Base-by-base conservation (phyloP, 1,284 basidiomycete genomes). In the Boletus mariae region DNA sequence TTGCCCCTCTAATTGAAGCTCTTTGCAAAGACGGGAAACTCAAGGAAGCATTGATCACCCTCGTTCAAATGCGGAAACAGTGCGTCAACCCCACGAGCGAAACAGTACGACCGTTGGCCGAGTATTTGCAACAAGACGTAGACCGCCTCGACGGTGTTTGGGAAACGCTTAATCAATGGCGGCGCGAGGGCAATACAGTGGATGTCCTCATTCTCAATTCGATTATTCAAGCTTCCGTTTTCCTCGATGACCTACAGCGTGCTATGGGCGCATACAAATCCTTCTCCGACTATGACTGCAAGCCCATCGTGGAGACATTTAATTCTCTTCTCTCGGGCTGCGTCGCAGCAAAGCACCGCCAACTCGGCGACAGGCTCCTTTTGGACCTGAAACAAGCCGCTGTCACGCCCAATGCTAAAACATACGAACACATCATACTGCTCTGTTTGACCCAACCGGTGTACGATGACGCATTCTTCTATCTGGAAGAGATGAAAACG, bases 381-480 rank as follows among this genome's bases (percentile, higher is more conserved):
- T 62, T 69, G 9, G 83, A 89, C 48, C 78, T 91, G 75, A 83
- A 82, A 63, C 73, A 75, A 20, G 73, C 74, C 7, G 71, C 70
- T 31, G 62, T 91, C 54, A 69, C 73, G 45, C 83, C 85, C 11
- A 75, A 87, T 62, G 68, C 66, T 37, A 70, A 71, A 43, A 90
- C 84, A 5, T 92, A 85, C 69, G 80, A 84, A 59, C 73, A 76
- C 37, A 76, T 92, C 69, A 80, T 94, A 56, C 60, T 73, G 13
- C 77, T 94, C 3, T 86, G 83, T 63, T 75, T 92, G 20, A 83
- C 83, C 1, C 86, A 90, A 62, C 66, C 78, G 12, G 75, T 73
- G 3, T 94, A 92, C 69, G 91, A 94, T 64, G 87, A 92, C 61
- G 90, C 91, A 0, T 94, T 94, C 73, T 87, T 84, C 69, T 92